Base-by-base conservation (phyloP, 257 asterid species). In the Cordia subcordata region DNA sequence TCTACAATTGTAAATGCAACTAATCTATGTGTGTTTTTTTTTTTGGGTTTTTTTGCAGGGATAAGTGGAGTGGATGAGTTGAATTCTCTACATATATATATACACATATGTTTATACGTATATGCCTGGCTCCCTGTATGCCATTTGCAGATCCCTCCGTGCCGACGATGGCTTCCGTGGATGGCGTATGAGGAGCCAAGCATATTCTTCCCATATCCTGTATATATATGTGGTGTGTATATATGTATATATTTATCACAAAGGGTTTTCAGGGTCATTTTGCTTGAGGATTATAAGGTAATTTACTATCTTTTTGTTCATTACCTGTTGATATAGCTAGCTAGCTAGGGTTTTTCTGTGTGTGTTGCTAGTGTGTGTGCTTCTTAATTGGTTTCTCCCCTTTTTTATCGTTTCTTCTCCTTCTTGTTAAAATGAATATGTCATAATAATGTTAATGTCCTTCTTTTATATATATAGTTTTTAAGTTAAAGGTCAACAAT, bases 81-180 rank as follows among this genome's bases (percentile, higher is more conserved):
- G 52, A 17, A 49, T 20, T 49, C 19, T 11, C 8, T 49, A n/a
- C 1, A 38, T 0, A 4, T 8, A 44, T 37, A 13, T 10, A 50
- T 15, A 8, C 44, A 20, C 20, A 53, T 60, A n/a, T 8, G 16
- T 62, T 42, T 68, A 55, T 63, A 63, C 46, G 42, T 63, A 82
- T 87, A 88, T 91, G 98, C 98, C 98, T 91, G 98, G 98, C 98
- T 91, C 98, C 98, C 98, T 91, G 98, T 91, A 91, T 91, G 98
- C 98, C 98, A 87, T 82, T 80, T 82, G 86, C 79, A 76, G 85
- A 83, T 88, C 76, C 76, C 95, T 83, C 55, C 88, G 87, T 68
- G 63, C 46, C 68, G 20, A 69, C 94, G 87, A 71, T 83, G 89
- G 80, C 80, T 81, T 87, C 81, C 82, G 84, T 79, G 86, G 81